Conservation (phyloP, 129 eudicot genomes). For the Logfia minima region DNA sequence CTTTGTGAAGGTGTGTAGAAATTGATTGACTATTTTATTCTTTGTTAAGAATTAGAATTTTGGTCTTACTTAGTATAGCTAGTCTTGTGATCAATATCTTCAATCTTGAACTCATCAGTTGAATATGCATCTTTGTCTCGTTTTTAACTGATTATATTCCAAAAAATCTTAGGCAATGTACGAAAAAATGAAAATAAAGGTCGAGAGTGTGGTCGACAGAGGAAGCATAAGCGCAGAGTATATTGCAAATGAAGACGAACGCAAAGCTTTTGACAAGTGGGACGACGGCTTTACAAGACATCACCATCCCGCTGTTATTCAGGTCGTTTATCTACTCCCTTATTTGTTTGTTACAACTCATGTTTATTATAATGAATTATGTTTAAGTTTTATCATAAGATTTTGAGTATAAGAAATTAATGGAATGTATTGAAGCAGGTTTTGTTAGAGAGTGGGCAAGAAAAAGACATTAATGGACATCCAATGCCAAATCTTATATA, state of each 20-base stretch:
- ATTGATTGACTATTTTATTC: neutral
- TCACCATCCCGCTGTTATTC: slow-evolving; percentile 66
- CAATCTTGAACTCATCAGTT: neutral
- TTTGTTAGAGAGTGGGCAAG: slow-evolving; percentile 43
- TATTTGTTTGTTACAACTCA: neutral
- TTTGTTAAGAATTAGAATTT: no score
- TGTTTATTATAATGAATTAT: neutral
- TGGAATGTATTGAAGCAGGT: slow-evolving; percentile 38
- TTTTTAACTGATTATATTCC: neutral
- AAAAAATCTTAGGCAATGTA: slow-evolving; percentile 34
- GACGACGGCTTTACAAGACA: slow-evolving; percentile 41
- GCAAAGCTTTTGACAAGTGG: slow-evolving; percentile 46
- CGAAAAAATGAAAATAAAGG: slow-evolving; percentile 53
- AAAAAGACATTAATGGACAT: slow-evolving; percentile 42
- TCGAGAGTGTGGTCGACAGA: slow-evolving; percentile 54
- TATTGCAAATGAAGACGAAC: slow-evolving; percentile 27
- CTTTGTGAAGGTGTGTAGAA: neutral
- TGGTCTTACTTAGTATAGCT: neutral
- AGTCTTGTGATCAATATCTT: neutral
- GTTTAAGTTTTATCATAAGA: neutral
- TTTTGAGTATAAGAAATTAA: neutral
- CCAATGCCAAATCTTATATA: slow-evolving; percentile 76
- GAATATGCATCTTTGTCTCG: neutral
- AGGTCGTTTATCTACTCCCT: slow-evolving; percentile 35
- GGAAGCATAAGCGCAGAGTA: slow-evolving; percentile 52